Evolutionary conservation across 176 grass and related monocot species (phyloP), one percentile per base, ranked within the genome.

Genomic region (Rhynchospora pubera): DNA sequence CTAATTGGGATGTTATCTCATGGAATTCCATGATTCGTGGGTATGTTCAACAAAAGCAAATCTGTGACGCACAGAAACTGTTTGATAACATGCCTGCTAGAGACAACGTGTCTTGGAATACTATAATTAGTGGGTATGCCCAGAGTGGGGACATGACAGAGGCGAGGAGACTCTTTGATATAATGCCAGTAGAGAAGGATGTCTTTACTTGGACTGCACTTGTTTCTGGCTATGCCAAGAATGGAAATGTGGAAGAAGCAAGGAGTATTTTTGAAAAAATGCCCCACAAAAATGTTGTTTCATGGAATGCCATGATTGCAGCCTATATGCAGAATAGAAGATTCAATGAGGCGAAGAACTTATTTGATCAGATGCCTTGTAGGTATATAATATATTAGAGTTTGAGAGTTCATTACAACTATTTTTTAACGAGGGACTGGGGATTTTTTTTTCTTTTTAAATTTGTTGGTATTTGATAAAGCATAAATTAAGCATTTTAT

Each of bases 161-260:
- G 52, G 89, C 89, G 6, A 92, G 84, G 72, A 87, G 76, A 15
- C 62, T 98, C 45, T 93, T 98, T 85, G 87, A 94, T 58, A 77
- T 45, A 48, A 90, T 91, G 71, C 95, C 92, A 0, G 80, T 84
- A 6, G 75, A 83, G 22, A 81, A 65, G 61, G 95, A 98, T 30
- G 92, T 98, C 5, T 98, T 94, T 83, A 98, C 90, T 12, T 98
- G 95, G 90, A 98, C 92, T 4, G 92, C 95, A 8, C 59, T 94
- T 61, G 82, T 98, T 13, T 98, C 92, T 64, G 95, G 95, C 0
- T 98, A 93, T 64, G 90, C 95, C 14, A 91, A 94, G 63, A 98
- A 98, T 79, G 92, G 92, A 39, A 93, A 91, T 85, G 74, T 98
- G 7, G 89, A 88, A 21, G 92, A 94, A 63, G 87, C 92, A 21